Evolutionary conservation across 805 yeast species (phyloP).

Genomic region (Yamadazyma paraphyllophila): DNA sequence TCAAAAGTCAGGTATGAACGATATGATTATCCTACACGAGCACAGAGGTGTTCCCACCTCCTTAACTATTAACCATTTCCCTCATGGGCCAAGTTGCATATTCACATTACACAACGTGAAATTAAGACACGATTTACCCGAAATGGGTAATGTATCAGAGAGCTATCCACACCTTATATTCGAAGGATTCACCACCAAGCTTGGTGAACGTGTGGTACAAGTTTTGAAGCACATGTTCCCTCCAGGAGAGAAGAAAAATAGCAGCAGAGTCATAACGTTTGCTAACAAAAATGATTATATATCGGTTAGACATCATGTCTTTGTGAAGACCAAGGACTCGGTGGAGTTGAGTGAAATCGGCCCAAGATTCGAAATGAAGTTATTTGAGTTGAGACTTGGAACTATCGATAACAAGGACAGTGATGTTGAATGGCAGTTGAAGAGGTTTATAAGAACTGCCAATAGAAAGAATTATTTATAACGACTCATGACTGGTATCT

Average conservation of each 20-base stretch:
- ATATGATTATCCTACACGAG: constrained; percentile 83
- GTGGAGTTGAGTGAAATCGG: constrained; percentile 96
- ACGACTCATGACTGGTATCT: background rate
- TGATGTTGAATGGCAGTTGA: constrained; percentile 94
- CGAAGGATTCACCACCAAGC: constrained; percentile 77
- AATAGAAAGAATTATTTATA: constrained; percentile 84
- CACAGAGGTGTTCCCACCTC: constrained; percentile 99
- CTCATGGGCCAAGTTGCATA: constrained; percentile 96
- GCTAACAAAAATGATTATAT: constrained; percentile 89
- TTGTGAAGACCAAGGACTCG: constrained; percentile 80
- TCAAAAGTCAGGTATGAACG: constrained; percentile 76
- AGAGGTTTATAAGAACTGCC: constrained; percentile 93
- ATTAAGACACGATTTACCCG: constrained; percentile 84
- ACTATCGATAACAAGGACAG: constrained; percentile 94
- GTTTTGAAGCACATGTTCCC: constrained; percentile 89
- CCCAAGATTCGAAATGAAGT: constrained; percentile 96
- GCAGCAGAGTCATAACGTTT: constrained; percentile 90
- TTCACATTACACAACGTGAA: constrained; percentile 94
- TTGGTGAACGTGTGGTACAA: constrained; percentile 80
- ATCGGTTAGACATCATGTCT: constrained; percentile 92
- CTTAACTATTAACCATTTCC: constrained; percentile 88
- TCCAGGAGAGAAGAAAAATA: constrained; percentile 91
- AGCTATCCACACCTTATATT: constrained; percentile 92
- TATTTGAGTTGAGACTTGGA: constrained; percentile 85
- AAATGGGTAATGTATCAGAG: constrained; percentile 85